A percentile compares a stretch with the other conserved stretches of the same genome.
Evolutionary conservation across 768 basidiomycete species (phyloP).

Genomic region (Boletus subparvulus): DNA sequence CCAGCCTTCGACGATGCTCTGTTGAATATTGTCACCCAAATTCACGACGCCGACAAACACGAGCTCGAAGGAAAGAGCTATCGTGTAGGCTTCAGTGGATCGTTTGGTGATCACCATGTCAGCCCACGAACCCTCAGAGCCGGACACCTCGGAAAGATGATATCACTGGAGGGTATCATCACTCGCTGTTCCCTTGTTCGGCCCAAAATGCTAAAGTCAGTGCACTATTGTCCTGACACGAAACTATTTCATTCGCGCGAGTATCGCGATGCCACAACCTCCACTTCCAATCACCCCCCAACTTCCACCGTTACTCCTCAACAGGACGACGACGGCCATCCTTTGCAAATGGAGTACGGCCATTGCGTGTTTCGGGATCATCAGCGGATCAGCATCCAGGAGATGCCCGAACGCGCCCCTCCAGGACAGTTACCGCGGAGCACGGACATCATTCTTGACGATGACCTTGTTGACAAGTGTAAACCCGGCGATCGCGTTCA

Average conservation of each 20-base stretch:
- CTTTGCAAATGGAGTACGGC: slow-evolving; percentile 90
- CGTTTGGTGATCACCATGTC: slow-evolving; percentile 97
- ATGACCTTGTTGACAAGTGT: slow-evolving; percentile 94
- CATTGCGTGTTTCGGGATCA: slow-evolving; percentile 91
- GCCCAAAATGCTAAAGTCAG: slow-evolving; percentile 96
- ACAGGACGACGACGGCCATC: slow-evolving; percentile 85
- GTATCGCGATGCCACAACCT: slow-evolving; percentile 91
- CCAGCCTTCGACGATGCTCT: slow-evolving; percentile 91
- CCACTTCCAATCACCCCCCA: slow-evolving; percentile 82
- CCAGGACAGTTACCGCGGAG: slow-evolving; percentile 95
- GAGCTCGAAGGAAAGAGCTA: slow-evolving; percentile 77
- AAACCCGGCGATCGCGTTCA: slow-evolving; percentile 99
- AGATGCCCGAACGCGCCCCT: slow-evolving; percentile 99
- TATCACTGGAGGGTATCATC: slow-evolving; percentile 96
- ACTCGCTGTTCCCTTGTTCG: slow-evolving; percentile 97
- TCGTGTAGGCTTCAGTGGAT: slow-evolving; percentile 90
- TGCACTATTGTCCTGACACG: slow-evolving; percentile 93
- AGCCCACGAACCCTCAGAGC: slow-evolving; percentile 90
- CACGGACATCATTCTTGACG: slow-evolving; percentile 93
- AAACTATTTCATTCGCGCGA: slow-evolving; percentile 79
- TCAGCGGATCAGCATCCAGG: slow-evolving; percentile 97
- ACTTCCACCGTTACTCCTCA: slow-evolving; percentile 86
- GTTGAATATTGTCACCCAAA: slow-evolving; percentile 63
- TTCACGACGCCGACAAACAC: slow-evolving; percentile 79
- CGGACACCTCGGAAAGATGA: slow-evolving; percentile 91